Evolutionary conservation across 2,329 filamentous ascomycete species (phyloP).

Genomic region (Penicillium sp.): DNA sequence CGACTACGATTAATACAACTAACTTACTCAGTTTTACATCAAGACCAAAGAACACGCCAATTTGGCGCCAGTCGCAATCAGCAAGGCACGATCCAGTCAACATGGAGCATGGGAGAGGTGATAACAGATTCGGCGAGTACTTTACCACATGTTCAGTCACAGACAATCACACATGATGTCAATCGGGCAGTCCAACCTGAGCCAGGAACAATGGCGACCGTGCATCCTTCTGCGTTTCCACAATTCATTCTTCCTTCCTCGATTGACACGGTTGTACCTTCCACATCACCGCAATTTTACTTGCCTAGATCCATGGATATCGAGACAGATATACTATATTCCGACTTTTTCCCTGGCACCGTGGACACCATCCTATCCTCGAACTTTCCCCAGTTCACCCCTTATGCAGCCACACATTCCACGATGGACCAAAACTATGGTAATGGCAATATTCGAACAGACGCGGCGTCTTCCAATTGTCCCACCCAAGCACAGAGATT

Average conservation of each 20-base stretch:
- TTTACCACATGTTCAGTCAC: background rate
- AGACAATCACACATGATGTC: background rate
- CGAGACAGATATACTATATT: background rate
- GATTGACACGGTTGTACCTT: background rate
- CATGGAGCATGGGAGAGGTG: background rate
- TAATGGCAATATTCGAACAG: background rate
- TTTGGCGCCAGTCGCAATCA: background rate
- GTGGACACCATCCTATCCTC: background rate
- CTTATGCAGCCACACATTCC: background rate
- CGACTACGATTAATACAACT: background rate
- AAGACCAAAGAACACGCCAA: background rate
- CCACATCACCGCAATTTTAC: background rate
- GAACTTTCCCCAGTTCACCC: background rate
- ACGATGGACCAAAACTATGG: background rate
- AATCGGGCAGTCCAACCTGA: background rate
- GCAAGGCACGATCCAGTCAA: background rate
- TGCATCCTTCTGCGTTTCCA: background rate
- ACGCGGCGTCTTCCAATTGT: background rate
- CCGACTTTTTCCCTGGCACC: background rate
- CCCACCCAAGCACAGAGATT: background rate
- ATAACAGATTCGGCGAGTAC: background rate
- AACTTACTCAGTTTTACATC: background rate
- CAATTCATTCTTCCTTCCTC: background rate
- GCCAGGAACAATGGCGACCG: background rate
- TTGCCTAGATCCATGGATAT: background rate